These are phyloP conservation scores for Chenopodium quinoa DNA, from an alignment of 148 eudicot species.

Conservation along the genomic window DNA sequence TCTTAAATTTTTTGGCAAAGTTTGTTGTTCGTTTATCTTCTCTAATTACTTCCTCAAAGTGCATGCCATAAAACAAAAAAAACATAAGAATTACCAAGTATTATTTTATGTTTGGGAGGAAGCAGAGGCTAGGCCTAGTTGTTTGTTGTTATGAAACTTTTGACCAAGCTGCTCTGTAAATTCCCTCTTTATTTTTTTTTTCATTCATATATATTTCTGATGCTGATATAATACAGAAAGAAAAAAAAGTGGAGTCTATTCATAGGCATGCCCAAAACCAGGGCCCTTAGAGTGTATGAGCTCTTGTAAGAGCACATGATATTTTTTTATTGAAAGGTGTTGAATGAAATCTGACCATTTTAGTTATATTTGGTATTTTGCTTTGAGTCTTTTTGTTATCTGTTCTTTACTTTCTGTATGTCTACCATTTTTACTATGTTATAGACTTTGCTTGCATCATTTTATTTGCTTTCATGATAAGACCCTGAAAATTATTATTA, in stretches of 20 bases:
- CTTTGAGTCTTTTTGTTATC: background rate
- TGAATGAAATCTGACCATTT: slow-evolving; percentile 2
- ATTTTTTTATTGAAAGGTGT: slow-evolving; percentile 16
- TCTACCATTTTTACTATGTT: slow-evolving; percentile 6
- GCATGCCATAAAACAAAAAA: no score
- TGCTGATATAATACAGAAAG: background rate
- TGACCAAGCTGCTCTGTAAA: slow-evolving; percentile 30
- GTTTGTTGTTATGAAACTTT: slow-evolving; percentile 18
- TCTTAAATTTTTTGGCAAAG: no score
- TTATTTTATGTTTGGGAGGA: background rate
- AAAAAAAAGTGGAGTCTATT: slow-evolving; percentile 14
- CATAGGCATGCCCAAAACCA: slow-evolving; percentile 19
- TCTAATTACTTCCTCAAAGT: no score
- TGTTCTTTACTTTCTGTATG: slow-evolving; percentile 10
- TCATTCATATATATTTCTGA: background rate
- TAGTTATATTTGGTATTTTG: background rate
- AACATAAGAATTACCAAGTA: no score
- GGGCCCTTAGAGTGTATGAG: slow-evolving; percentile 13
- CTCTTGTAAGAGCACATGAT: background rate
- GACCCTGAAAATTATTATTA: background rate
- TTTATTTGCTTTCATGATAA: background rate
- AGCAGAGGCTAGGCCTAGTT: slow-evolving; percentile 2
- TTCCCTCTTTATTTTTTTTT: background rate
- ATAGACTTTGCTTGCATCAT: background rate
- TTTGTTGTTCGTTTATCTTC: no score